Base-by-base conservation (phyloP, 169 alveolate genomes). In the Amoebophrya sp. region DNA sequence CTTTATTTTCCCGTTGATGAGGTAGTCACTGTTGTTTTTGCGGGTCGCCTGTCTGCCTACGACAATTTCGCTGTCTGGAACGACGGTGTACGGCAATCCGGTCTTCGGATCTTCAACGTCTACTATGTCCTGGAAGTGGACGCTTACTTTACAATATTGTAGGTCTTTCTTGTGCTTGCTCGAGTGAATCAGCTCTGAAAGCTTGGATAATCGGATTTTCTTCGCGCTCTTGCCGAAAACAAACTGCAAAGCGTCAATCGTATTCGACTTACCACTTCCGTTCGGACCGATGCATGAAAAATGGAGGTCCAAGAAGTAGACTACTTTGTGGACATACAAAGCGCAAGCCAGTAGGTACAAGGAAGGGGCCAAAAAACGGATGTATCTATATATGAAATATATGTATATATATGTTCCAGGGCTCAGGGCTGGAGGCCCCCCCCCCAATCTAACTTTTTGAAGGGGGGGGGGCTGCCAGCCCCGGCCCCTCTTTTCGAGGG, bases 211-310 rank as follows among this genome's bases (percentile, higher is more conserved):
- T n/a, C 99, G 96, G 97, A 99, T 97, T 94, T 98, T 97, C 93
- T 96, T 96, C 33, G 99, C 99, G 65, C 99, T 94, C 93, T 98
- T 94, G 33, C 99, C 99, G 94, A 99, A 99, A 23, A 98, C 99
- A 94, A 99, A 99, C 76, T 98, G 97, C 96, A 99, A 95, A 18
- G 99, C 99, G 93, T 99, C 99, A 55, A 99, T 98, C 41, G 99
- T 96, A 94, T 99, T 99, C 93, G 99, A 98, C 96, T 99, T 99
- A 26, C 99, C 99, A 78, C 99, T 96, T 29, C 99, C 99, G 94
- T 99, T 99, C 10, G 99, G 99, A 1, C 99, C 99, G 26, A 98
- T 98, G 53, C 83, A 89, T 41, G 93, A 92, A 0, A 92, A 92
- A n/a, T n/a, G n/a, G n/a, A n/a, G n/a, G n/a, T n/a, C n/a, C n/a